These are phyloP conservation scores for Viridothelium virens DNA, from an alignment of 495 filamentous ascomycete genomes.

Conservation along the genomic window DNA sequence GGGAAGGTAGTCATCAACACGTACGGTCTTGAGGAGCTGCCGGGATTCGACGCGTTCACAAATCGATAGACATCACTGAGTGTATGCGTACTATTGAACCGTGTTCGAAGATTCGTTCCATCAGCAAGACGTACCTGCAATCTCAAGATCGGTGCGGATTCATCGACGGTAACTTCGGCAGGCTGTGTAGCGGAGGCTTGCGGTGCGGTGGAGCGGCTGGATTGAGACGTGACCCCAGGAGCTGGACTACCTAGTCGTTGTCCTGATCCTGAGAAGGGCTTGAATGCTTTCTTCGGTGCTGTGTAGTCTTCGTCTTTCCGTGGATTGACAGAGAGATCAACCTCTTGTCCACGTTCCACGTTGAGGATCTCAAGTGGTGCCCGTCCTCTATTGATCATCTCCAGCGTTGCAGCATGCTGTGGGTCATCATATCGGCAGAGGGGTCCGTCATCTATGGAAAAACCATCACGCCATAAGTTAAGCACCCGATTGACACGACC, in stretches of 20 bases:
- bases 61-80: conserved; percentile 88
- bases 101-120: conserved; percentile 72
- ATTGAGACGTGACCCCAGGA: conserved; percentile 47
- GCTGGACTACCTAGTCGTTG: conserved; percentile 88
- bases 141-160: conserved; percentile 66
- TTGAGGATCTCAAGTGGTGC: conserved; percentile 87
- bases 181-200: conserved; percentile 26
- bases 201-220: conserved; percentile 30
- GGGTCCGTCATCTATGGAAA: conserved; percentile 91
- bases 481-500: conserved; percentile 59
- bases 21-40: conserved; percentile 55
- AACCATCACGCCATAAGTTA: conserved; percentile 90
- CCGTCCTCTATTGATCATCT: conserved; percentile 76
- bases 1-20: conserved; percentile 93
- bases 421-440: conserved; percentile 85
- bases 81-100: conserved; percentile 89
- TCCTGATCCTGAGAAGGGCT: conserved; percentile 75
- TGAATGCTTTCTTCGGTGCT: conserved; percentile 74
- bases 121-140: conserved; percentile 87
- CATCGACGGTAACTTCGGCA: conserved; percentile 54
- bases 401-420: conserved; percentile 67
- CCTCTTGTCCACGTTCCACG: conserved; percentile 72
- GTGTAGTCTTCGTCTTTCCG: conserved; percentile 73
- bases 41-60: conserved; percentile 58
- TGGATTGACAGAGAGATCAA: conserved; percentile 83